Evolutionary conservation across 768 basidiomycete species (phyloP).

Genomic region (Phylloporus sp.): DNA sequence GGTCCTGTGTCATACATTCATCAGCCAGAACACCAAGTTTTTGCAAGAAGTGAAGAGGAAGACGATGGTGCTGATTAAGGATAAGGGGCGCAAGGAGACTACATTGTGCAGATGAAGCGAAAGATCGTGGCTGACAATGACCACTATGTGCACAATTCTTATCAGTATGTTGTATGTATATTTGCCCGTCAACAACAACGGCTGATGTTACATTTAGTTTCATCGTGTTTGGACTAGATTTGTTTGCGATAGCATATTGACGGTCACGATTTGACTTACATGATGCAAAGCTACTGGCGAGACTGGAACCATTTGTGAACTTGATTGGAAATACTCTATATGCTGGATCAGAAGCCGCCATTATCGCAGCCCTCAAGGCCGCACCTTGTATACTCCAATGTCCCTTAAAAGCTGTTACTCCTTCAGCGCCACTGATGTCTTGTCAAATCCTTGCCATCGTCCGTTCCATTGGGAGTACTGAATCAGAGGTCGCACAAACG

Average conservation of each 20-base stretch:
- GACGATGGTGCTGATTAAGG: conserved; percentile 28
- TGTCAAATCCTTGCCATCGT: conserved; percentile 82
- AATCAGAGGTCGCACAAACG: conserved; percentile 85
- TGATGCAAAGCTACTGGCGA: conserved; percentile 67
- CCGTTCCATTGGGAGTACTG: conserved; percentile 77
- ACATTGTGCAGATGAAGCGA: conserved; percentile 77
- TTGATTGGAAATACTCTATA: conserved; percentile 92
- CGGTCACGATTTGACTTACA: conserved; percentile 84
- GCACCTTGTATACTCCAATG: conserved; percentile 82
- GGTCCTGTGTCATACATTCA: conserved; percentile 80
- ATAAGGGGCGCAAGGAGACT: conserved; percentile 45
- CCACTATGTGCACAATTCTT: conserved; percentile 83
- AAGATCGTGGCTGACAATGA: conserved; percentile 50
- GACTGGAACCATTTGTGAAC: conserved; percentile 82
- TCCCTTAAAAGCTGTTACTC: conserved; percentile 70
- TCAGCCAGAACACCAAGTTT: conserved; percentile 89
- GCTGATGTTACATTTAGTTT: conserved; percentile 50
- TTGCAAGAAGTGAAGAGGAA: conserved; percentile 54
- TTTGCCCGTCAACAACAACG: background rate
- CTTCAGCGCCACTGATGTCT: conserved; percentile 78
- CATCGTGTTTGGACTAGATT: conserved; percentile 85
- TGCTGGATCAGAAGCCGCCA: conserved; percentile 70
- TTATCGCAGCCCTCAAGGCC: conserved; percentile 73
- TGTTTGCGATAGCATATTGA: conserved; percentile 84
- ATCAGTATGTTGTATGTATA: conserved; percentile 50